A percentile compares a stretch with the other conserved stretches of the same genome.
Evolutionary conservation across 208 protist species (phyloP).

Genomic region (Trichomonas tenax): DNA sequence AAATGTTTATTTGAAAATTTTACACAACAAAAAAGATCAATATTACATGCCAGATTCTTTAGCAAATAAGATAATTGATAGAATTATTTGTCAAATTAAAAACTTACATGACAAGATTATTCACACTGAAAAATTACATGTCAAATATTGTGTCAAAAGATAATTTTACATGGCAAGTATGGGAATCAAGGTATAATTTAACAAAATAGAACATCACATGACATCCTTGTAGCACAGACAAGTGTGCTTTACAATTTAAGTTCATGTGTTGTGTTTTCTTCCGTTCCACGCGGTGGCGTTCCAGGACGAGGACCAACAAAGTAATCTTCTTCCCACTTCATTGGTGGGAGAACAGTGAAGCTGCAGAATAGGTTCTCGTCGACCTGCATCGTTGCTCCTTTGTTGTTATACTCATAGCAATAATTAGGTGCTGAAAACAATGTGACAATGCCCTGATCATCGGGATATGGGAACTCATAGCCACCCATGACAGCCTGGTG

Average conservation of each 20-base stretch:
- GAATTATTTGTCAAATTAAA: too few species aligned
- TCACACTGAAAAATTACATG: too few species aligned
- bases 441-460: conserved; percentile 90
- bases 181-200: background rate
- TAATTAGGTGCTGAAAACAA: conserved; percentile 99
- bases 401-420: conserved; percentile 95
- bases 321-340: background rate
- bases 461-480: conserved; percentile 87
- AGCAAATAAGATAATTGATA: too few species aligned
- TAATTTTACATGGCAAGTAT: too few species aligned
- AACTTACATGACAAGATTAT: too few species aligned
- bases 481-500: conserved; percentile 72
- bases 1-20: too few species aligned
- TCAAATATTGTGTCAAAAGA: too few species aligned
- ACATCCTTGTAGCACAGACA: background rate
- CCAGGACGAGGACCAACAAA: background rate
- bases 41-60: too few species aligned
- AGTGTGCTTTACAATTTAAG: background rate
- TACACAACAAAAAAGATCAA: too few species aligned
- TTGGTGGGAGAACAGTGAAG: conserved; percentile 25
- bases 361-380: conserved; percentile 52
- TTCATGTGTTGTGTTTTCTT: background rate
- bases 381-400: conserved; percentile 75
- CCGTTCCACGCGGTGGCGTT: background rate
- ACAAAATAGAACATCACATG: background rate